Base-by-base conservation (phyloP, 2,329 filamentous ascomycete species). In the Pseudogymnoascus pannorum region DNA sequence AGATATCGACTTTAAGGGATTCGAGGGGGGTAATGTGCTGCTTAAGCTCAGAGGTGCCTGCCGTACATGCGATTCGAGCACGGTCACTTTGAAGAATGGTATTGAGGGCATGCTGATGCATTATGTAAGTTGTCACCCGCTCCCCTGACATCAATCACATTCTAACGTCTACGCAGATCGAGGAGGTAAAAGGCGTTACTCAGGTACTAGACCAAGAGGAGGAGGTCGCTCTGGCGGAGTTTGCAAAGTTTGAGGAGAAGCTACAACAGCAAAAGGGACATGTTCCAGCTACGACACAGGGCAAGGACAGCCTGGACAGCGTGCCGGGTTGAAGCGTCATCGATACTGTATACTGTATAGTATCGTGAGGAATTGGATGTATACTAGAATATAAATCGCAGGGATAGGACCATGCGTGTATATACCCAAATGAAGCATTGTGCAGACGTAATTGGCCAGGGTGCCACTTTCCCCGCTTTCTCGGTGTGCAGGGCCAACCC, bases 71-170 rank as follows among this genome's bases (percentile, higher is more conserved):
- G 94, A 97, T 74, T 96, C 91, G 51, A 97, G 92, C 73, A 97
- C 94, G 0, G 92, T 97, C 35, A 99, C 94, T 29, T 76, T 99
- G 67, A 96, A 96, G 81, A 97, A 95, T 73, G 94, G 94, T 5
- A 99, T 99, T 68, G 94, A 99, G 81, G 91, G 90, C 67, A 97
- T 99, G 94, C 75, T 97, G 73, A 97, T 96, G 91, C 91, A 93
- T 74, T 94, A 94, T 75, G 89, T 92, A 75, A 83, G 88, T 85
- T 16, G 22, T 60, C n/a, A n/a, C 16, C 54, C 20, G 9, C 26
- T 12, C 26, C 54, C 26, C 1, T 33, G 16, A 35, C 14, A 29
- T 22, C 11, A 29, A 31, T 36, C 11, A 20, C n/a, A 4, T 44
- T 59, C 35, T 29, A 60, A 62, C 33, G 9, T 20, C 24, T 8